Conservation (phyloP, 2,329 filamentous ascomycete species). For the Fusarium staphyleae region DNA sequence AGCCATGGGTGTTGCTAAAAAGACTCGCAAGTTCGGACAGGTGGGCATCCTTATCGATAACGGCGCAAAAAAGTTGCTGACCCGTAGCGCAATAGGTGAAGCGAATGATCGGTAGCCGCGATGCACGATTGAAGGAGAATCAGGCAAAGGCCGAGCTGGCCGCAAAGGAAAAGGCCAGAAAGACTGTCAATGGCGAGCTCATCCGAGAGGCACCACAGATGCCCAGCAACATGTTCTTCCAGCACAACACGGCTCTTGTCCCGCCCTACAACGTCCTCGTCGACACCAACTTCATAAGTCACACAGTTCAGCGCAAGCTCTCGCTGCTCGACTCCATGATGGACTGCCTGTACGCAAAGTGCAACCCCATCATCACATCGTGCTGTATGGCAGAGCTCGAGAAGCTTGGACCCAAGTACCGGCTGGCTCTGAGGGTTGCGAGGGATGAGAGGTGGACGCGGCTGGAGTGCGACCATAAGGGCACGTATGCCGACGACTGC, state of each 20-base stretch:
- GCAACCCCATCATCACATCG: slow-evolving; percentile 82
- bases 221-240: slow-evolving; percentile 85
- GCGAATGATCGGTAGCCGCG: slow-evolving; percentile 80
- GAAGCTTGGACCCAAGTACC: slow-evolving; percentile 87
- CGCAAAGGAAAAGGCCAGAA: slow-evolving; percentile 65
- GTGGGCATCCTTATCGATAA: slow-evolving; percentile 52
- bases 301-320: slow-evolving; percentile 90
- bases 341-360: slow-evolving; percentile 93
- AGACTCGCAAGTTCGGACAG: slow-evolving; percentile 87
- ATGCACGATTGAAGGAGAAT: slow-evolving; percentile 84
- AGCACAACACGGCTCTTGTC: slow-evolving; percentile 84
- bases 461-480: slow-evolving; percentile 88
- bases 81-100: slow-evolving; percentile 63
- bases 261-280: slow-evolving; percentile 73
- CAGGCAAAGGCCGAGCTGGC: slow-evolving; percentile 68
- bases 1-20: slow-evolving; percentile 86
- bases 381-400: slow-evolving; percentile 85
- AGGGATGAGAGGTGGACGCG: slow-evolving; percentile 89
- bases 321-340: slow-evolving; percentile 88
- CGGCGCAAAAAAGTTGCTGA: slow-evolving; percentile 32
- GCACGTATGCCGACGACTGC: slow-evolving; percentile 83
- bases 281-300: slow-evolving; percentile 90
- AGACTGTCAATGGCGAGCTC: slow-evolving; percentile 64
- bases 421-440: slow-evolving; percentile 84
- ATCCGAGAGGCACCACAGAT: slow-evolving; percentile 83